These are phyloP conservation scores for Chaetomium strumarium DNA, from an alignment of 2,329 filamentous ascomycete species.

Conservation along the genomic window DNA sequence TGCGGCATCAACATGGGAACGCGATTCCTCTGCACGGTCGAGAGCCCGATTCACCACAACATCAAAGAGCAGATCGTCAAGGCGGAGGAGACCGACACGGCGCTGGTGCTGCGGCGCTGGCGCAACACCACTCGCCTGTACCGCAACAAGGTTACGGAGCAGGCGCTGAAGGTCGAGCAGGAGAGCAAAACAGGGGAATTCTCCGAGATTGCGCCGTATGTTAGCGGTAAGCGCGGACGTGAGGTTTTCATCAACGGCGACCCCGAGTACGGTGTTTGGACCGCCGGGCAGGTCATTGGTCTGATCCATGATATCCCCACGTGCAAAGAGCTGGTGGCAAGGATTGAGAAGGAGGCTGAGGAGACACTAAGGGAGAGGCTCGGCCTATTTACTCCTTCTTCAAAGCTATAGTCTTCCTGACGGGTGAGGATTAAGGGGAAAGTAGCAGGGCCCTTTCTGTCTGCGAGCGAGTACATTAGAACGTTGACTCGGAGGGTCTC, in stretches of 20 bases:
- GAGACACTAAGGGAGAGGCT: slow-evolving; percentile 52
- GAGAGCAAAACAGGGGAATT: slow-evolving; percentile 84
- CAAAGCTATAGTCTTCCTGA: slow-evolving; percentile 20
- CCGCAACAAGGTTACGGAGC: slow-evolving; percentile 79
- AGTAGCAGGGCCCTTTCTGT: no score
- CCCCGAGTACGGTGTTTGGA: slow-evolving; percentile 90
- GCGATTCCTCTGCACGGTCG: slow-evolving; percentile 91
- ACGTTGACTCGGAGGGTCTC: no score
- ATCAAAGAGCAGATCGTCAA: slow-evolving; percentile 91
- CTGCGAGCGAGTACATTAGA: not conserved
- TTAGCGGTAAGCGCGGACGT: slow-evolving; percentile 84
- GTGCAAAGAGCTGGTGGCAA: slow-evolving; percentile 60
- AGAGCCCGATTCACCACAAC: slow-evolving; percentile 85
- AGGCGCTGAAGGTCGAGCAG: slow-evolving; percentile 76
- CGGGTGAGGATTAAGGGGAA: no score
- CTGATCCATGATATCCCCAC: slow-evolving; percentile 79
- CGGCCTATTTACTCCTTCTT: slow-evolving; percentile 16
- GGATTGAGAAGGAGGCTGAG: slow-evolving; percentile 74
- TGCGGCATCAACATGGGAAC: slow-evolving; percentile 99
- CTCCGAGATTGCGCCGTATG: slow-evolving; percentile 75
- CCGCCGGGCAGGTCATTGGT: slow-evolving; percentile 90
- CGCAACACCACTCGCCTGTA: slow-evolving; percentile 86
- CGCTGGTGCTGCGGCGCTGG: slow-evolving; percentile 83
- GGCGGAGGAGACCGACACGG: slow-evolving; percentile 84
- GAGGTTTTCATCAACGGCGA: slow-evolving; percentile 93